Base-by-base conservation (phyloP, 495 filamentous ascomycete genomes). In the Neurospora tetraspora region DNA sequence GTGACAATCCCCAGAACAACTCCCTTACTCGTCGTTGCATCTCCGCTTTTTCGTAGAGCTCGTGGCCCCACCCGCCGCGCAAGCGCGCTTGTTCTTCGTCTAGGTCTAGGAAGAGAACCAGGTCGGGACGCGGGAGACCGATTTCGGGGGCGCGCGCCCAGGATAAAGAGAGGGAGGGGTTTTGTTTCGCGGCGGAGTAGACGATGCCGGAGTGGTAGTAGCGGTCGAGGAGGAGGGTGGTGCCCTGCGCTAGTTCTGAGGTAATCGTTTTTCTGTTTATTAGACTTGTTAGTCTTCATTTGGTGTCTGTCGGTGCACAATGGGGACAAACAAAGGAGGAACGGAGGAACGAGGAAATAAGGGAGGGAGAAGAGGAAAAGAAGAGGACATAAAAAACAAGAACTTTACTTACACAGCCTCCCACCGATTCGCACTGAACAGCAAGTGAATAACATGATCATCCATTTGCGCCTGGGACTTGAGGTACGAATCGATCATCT, bases 341-440 rank as follows among this genome's bases (percentile, higher is more conserved):
- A n/a, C n/a, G n/a, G n/a, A n/a, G n/a, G n/a, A n/a, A n/a, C n/a
- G n/a, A n/a, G n/a, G n/a, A n/a, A n/a, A n/a, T n/a, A n/a, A n/a
- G n/a, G n/a, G n/a, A 68, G 34, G 69, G 40, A 38, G 20, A 11
- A 31, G 16, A 76, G 69, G 47, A 72, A 3, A 36, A 73, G 47
- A 34, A 73, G 68, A 31, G 65, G 39, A 45, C n/a, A n/a, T n/a
- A 39, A 74, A 37, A 70, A 43, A 78, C 86, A 69, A n/a, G n/a
- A n/a, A n/a, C n/a, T n/a, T n/a, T n/a, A n/a, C n/a, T n/a, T 86
- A 90, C 79, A 87, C 90, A 72, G 89, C 81, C 82, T 99, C 96
- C 96, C 96, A 99, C 39, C 96, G 88, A 82, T 99, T 98, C 11
- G 96, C 94, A 39, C 93, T 94, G 84, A 98, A 99, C 27, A 98